Evolutionary conservation across 75 land plant genomes (phyloP), one percentile per base, ranked within the genome.

Genomic region (Pseudotsuga menziesii): DNA sequence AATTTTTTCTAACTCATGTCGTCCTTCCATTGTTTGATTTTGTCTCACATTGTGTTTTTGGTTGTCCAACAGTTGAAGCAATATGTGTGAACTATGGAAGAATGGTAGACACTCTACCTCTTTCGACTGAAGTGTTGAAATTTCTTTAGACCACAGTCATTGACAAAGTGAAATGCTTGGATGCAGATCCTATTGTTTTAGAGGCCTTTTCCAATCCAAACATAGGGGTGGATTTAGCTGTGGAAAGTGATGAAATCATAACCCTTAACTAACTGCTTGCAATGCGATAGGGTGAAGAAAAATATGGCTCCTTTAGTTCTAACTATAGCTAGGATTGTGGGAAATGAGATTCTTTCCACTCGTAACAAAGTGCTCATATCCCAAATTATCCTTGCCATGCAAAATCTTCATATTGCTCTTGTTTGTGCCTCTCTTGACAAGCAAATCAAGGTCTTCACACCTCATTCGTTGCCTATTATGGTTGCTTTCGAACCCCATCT

Each of bases 61-160:
- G 32, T 32, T 61, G 61, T 3, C 3, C 62, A 8, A 70, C 75
- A 41, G 80, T 4, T 2, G 54, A 55, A 41, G 54, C 87, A 71
- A 84, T 93, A 78, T 93, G 96, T 27, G 88, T 93, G 20, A 91
- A 91, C 91, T 93, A 91, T 75, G 96, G 96, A 74, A 89, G 84
- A 7, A 64, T 89, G 13, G 96, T 57, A 0, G 69, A 87, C 78
- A 86, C 91, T 80, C 89, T 93, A 25, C 96, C 93, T 3, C 75
- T 87, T 25, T 90, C 2, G 27, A 79, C 39, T 29, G 96, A 87
- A 20, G 93, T 29, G 32, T 29, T 88, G 20, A 63, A 79, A 29
- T 87, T 93, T 75, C 85, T 93, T 35, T 63, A 84, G n/a, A 32
- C 66, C 75, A 94, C 97, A 17, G 82, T 8, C 67, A 89, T 94